Base-by-base conservation (phyloP, 257 asterid genomes). In the Gentiana straminea region DNA sequence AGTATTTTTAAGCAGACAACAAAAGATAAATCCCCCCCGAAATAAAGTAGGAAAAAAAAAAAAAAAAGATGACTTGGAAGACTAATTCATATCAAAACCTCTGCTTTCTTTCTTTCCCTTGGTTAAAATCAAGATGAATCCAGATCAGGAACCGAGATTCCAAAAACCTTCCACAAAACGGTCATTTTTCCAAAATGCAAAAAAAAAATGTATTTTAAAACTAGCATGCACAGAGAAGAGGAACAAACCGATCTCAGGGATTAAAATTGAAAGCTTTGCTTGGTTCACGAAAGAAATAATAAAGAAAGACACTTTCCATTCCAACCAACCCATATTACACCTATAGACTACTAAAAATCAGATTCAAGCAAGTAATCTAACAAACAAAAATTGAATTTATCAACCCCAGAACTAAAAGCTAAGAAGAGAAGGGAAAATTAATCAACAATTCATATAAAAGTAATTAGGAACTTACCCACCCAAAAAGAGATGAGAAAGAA, bases 381-480 rank as follows among this genome's bases (percentile, higher is more conserved):
- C 24, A 8, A 35, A 6, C 46, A 5, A 13, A 49, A n/a, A 35
- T 4, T 3, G 2, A 0, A 2, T 33, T 11, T 2, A 13, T 33
- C 2, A 12, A 15, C 41, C 39, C 6, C 33, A 33, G 43, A 50
- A 9, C 5, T 15, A 24, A 2, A 5, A 38, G 44, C 2, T 2
- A 3, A 4, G 49, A 55, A 24, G 15, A 37, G 13, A 11, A 33
- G 33, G 1, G 41, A 12, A 13, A 24, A 51, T 4, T 1, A 47
- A 60, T 37, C 7, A 60, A 38, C 13, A 7, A 13, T 41, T 5
- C 10, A 62, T 9, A 3, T 34, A 36, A 53, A 62, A 56, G 3
- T n/a, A 13, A 8, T 52, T 4, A n/a, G 49, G 61, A 59, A 53
- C 71, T 60, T 15, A 59, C 66, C 71, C 38, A 59, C 13, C 4